phyloP scores from a whole-genome alignment of 148 eudicot genomes.

The Diospyros lotus region DNA sequence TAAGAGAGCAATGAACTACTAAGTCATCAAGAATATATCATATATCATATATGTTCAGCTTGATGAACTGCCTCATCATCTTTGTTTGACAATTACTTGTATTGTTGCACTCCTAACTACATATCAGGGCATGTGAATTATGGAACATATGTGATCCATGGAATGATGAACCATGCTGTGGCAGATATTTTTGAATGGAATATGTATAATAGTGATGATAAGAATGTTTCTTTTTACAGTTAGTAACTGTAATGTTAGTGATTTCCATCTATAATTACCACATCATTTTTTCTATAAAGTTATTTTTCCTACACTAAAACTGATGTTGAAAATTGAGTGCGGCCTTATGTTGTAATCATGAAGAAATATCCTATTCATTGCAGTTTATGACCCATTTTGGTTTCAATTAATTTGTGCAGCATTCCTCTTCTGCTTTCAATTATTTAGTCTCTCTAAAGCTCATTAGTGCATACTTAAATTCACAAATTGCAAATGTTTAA shows the following conservation, averaged over 20 bases:
- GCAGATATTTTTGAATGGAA: background rate
- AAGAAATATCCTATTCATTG: too few relatives aligned
- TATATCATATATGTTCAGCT: slow-evolving; percentile 5
- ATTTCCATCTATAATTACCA: background rate
- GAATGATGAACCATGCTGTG: background rate
- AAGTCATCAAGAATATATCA: background rate
- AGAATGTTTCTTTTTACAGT: background rate
- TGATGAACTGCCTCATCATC: background rate
- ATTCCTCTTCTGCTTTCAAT: too few relatives aligned
- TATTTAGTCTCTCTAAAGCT: too few relatives aligned
- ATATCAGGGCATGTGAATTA: too few relatives aligned
- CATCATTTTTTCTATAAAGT: background rate
- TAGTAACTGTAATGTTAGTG: background rate
- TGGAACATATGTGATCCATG: too few relatives aligned
- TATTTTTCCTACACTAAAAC: background rate
- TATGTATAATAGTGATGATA: background rate
- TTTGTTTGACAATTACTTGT: background rate
- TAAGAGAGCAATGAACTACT: slow-evolving; percentile 8
- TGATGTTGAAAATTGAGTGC: too few relatives aligned
- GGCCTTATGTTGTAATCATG: too few relatives aligned
- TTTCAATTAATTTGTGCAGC: too few relatives aligned
- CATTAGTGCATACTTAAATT: too few relatives aligned
- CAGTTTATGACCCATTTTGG: too few relatives aligned
- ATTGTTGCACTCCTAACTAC: background rate
- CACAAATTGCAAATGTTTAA: too few relatives aligned